phyloP scores from a whole-genome alignment of 2,329 filamentous ascomycete species.

The Podosphaera aphanis region DNA sequence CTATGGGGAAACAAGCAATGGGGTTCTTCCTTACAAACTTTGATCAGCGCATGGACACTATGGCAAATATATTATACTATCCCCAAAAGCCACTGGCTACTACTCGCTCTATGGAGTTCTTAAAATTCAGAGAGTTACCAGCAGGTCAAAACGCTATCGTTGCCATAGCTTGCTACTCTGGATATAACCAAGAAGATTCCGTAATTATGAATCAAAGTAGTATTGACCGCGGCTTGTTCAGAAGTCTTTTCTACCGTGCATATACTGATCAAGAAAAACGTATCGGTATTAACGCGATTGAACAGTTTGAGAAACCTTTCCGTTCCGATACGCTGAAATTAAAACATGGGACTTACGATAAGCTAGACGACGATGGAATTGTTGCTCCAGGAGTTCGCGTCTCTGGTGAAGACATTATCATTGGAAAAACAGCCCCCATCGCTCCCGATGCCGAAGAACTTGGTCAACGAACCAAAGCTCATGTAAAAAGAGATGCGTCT shows the following conservation, averaged over 20 bases:
- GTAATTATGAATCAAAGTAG: constrained; percentile 99
- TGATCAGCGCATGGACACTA: constrained; percentile 91
- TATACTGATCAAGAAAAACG: constrained; percentile 96
- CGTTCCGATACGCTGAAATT: constrained; percentile 69
- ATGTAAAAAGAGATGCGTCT: constrained; percentile 86
- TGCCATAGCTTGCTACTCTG: constrained; percentile 89
- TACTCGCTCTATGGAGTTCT: constrained; percentile 92
- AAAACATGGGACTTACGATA: constrained; percentile 91
- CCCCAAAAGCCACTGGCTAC: constrained; percentile 93
- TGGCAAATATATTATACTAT: constrained; percentile 98
- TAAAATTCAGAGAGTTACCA: constrained; percentile 92
- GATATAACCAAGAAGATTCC: constrained; percentile 99
- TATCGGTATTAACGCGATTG: constrained; percentile 77
- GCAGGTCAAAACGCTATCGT: constrained; percentile 97
- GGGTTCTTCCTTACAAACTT: constrained; percentile 97
- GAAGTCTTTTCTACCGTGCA: constrained; percentile 90
- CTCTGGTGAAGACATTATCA: constrained; percentile 95
- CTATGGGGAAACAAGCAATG: constrained; percentile 99
- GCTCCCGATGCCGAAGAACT: constrained; percentile 81
- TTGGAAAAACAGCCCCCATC: constrained; percentile 92
- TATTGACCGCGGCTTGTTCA: constrained; percentile 90
- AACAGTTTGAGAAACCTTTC: constrained; percentile 88
- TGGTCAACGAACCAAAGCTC: constrained; percentile 69
- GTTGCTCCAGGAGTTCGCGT: constrained; percentile 85
- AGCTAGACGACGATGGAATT: constrained; percentile 89